Base-by-base conservation (phyloP, 2,329 filamentous ascomycete species). In the Furcasterigmium furcatum region DNA sequence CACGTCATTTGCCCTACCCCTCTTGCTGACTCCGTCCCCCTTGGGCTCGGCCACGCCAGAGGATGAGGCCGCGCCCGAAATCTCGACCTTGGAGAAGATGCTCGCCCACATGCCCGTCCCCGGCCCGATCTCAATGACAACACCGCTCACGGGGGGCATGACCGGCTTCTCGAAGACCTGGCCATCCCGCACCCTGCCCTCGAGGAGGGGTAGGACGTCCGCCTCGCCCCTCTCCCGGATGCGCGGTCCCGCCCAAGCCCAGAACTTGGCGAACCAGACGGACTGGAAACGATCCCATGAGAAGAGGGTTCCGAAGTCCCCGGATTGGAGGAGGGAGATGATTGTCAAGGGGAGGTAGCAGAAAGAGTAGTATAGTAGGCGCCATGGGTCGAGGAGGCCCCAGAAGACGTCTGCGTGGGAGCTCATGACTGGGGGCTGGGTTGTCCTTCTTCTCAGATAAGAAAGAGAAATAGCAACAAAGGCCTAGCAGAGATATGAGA, bases 231-330 rank as follows among this genome's bases (percentile, higher is more conserved):
- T 56, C n/a, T 62, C 50, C 46, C 75, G 73, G 4, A 79, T 67
- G 4, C 60, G 49, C 1, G 82, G 79, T 0, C 80, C 80, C 38
- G 72, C 70, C 44, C 58, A 67, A 27, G 63, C 62, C 83, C 83
- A 87, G 64, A 87, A 85, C 34, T 64, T 63, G 43, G 72, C 72
- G 62, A 87, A 87, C 77, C 82, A 84, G 50, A 64, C 69, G 3
- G 68, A 62, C 34, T 63, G 67, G 44, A 82, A 65, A 19, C 57
- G 30, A 3, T 62, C 57, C 2, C 63, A 67, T 16, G 68, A 72
- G 38, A 75, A 41, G 16, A 80, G 62, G 5, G 66, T 59, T 45
- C 48, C 27, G 45, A 63, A 60, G 39, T 71, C 55, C 38, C 57
- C 50, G 9, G 57, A 51, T 24, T 54, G 52, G 38, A 77, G 13